A percentile compares a stretch with the other conserved stretches of the same genome.
These are phyloP conservation scores for Simplicillium sp. DNA, from an alignment of 2,329 filamentous ascomycete genomes.

Conservation along the genomic window DNA sequence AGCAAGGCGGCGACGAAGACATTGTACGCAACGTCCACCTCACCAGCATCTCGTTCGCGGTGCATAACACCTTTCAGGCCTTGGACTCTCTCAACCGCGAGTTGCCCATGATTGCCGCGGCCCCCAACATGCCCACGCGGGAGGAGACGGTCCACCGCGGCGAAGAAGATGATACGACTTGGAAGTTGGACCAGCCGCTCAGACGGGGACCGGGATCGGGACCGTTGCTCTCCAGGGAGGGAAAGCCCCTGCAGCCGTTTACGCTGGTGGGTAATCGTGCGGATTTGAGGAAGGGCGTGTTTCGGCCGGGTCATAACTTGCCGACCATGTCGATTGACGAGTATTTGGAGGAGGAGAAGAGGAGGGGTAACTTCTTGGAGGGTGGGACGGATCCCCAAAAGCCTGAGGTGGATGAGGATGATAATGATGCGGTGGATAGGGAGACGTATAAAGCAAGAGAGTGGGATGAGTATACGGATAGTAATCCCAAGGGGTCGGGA, in stretches of 20 bases:
- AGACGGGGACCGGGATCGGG: constrained; percentile 42
- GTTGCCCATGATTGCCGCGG: constrained; percentile 68
- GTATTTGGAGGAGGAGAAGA: constrained; percentile 85
- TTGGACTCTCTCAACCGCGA: constrained; percentile 85
- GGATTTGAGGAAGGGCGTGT: constrained; percentile 70
- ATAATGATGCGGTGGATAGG: constrained; percentile 75
- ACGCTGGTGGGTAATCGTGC: constrained; percentile 72
- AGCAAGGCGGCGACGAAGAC: constrained; percentile 70
- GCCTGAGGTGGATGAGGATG: constrained; percentile 78
- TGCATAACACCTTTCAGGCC: constrained; percentile 74
- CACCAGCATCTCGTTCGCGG: constrained; percentile 61
- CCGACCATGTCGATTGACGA: constrained; percentile 98
- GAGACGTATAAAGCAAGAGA: constrained; percentile 88
- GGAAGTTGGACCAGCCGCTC: constrained; percentile 62
- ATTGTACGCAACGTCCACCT: constrained; percentile 71
- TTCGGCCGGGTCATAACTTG: constrained; percentile 82
- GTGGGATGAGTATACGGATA: constrained; percentile 92
- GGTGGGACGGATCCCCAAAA: constrained; percentile 69
- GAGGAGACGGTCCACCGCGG: constrained; percentile 31
- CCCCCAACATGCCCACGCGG: constrained; percentile 43
- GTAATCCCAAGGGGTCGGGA: constrained; percentile 74
- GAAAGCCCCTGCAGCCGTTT: constrained; percentile 85
- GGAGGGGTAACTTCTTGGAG: constrained; percentile 79
- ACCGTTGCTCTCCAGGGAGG: constrained; percentile 66
- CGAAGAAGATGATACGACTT: constrained; percentile 40